These are phyloP conservation scores for Magnolia kwangsiensis DNA, from an alignment of 164 flowering plant genomes.

Conservation along the genomic window DNA sequence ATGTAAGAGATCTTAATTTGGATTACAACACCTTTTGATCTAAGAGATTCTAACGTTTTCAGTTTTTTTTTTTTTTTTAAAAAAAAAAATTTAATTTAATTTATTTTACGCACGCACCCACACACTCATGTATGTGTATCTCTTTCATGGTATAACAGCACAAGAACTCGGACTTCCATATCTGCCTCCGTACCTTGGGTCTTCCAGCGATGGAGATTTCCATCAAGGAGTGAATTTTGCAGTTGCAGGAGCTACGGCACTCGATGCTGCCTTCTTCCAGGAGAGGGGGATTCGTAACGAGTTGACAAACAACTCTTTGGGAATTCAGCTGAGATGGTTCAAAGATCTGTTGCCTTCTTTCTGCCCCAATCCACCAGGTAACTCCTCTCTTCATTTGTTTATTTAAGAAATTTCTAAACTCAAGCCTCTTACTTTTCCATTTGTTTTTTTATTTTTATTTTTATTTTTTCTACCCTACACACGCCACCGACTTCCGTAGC, in stretches of 20 bases:
- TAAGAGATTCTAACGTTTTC: too few species aligned
- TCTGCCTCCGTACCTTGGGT: conserved; percentile 35
- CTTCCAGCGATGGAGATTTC: neutral
- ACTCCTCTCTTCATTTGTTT: neutral
- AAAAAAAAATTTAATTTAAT: too few species aligned
- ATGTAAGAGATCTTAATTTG: too few species aligned
- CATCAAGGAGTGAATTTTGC: conserved; percentile 49
- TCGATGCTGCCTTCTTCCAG: conserved; percentile 24
- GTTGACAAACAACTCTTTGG: conserved; percentile 17
- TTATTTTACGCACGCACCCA: too few species aligned
- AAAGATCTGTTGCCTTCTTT: conserved; percentile 10
- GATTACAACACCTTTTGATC: too few species aligned
- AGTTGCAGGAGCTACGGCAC: conserved; percentile 49
- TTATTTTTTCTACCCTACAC: too few species aligned
- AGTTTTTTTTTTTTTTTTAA: too few species aligned
- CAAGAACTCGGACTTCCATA: conserved; percentile 27
- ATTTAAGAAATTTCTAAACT: neutral
- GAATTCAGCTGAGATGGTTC: conserved; percentile 32
- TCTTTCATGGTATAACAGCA: neutral
- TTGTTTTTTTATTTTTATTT: too few species aligned
- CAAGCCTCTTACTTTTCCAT: neutral
- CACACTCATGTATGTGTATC: neutral
- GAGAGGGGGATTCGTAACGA: conserved; percentile 13
- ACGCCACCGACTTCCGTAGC: too few species aligned
- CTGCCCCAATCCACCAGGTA: neutral